Conservation (phyloP, 2,329 filamentous ascomycete species). For the Phyllosticta citrichinensis region DNA sequence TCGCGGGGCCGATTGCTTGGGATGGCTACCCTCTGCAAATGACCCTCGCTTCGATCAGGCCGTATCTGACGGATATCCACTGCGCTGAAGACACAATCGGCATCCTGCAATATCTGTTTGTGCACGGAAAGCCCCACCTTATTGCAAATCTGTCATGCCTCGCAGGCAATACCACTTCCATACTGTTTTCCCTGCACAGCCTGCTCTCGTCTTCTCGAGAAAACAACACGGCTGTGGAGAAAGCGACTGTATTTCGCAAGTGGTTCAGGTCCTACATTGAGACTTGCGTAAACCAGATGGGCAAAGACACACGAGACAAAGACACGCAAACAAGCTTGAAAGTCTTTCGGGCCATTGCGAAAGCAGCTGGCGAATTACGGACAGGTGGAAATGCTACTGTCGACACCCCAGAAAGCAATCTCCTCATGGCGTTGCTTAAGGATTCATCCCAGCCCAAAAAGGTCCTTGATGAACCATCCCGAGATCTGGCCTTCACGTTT, state of each 20-base stretch:
- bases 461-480: conserved; percentile 60
- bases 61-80: conserved; percentile 70
- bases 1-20: conserved; percentile 64
- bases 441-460: conserved; percentile 55
- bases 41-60: conserved; percentile 69
- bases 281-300: conserved; percentile 30
- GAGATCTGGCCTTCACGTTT: conserved; percentile 58
- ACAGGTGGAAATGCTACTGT: conserved; percentile 59
- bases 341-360: conserved; percentile 57
- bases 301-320: not conserved
- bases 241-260: conserved; percentile 61
- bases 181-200: conserved; percentile 64
- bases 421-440: conserved; percentile 69
- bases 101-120: conserved; percentile 73
- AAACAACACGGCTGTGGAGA: conserved; percentile 71
- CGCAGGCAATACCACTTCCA: conserved; percentile 69
- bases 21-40: conserved; percentile 81
- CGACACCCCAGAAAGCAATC: conserved; percentile 63
- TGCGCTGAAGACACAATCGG: conserved; percentile 88
- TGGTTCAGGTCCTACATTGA: conserved; percentile 69
- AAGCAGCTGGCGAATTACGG: conserved; percentile 57
- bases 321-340: conserved; percentile 18
- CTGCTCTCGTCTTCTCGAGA: conserved; percentile 67
- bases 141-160: conserved; percentile 61
- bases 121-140: conserved; percentile 57